Conservation (phyloP, 164 flowering plant genomes). For the Chloranthus sessilifolius region DNA sequence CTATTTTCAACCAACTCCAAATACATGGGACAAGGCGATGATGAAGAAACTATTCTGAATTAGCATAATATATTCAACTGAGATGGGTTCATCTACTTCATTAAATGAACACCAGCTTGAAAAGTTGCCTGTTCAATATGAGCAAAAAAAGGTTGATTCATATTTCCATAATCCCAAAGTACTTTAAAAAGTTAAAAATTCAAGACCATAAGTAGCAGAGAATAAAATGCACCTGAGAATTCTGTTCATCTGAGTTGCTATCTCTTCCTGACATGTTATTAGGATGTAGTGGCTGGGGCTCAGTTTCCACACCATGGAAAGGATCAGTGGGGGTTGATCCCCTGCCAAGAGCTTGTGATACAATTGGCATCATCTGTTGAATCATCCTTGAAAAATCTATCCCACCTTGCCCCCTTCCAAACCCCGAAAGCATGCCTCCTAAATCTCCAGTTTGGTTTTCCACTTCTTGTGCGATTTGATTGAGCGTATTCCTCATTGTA, state of each 20-base stretch:
- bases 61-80: no score
- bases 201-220: not conserved
- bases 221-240: constrained; percentile 29
- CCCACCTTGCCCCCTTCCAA: constrained; percentile 62
- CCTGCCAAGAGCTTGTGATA: constrained; percentile 65
- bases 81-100: no score
- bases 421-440: constrained; percentile 53
- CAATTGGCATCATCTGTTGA: constrained; percentile 98
- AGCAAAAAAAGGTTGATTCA: no score
- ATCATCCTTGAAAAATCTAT: constrained; percentile 76
- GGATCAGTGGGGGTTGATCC: constrained; percentile 25
- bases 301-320: constrained; percentile 18
- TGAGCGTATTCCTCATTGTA: constrained; percentile 60
- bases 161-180: not conserved
- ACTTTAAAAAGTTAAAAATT: not conserved
- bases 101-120: no score
- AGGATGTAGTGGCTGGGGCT: constrained; percentile 13
- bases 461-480: constrained; percentile 75
- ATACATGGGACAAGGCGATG: no score
- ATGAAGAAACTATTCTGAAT: no score
- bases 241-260: constrained; percentile 14
- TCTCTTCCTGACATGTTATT: constrained; percentile 22
- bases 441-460: constrained; percentile 43
- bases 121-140: no score
- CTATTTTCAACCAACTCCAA: no score